A percentile compares a stretch with the other conserved stretches of the same genome.
Conservation (phyloP, 441 rosid species). For the Pelargonium fulgidum region DNA sequence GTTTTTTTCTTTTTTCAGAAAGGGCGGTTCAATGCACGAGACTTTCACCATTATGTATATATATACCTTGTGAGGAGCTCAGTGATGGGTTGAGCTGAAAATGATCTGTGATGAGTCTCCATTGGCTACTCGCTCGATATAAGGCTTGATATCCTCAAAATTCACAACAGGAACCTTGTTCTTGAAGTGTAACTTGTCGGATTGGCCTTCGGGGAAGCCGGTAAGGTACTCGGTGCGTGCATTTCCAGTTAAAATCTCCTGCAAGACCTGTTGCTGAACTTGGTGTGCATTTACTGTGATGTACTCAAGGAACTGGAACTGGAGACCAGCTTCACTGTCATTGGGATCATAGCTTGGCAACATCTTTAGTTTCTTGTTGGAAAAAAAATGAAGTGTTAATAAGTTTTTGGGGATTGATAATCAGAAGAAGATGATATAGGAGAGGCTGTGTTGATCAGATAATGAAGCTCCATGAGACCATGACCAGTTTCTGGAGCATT, state of each 20-base stretch:
- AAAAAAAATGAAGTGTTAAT: too few species aligned
- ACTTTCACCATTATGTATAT: too few species aligned
- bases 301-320: constrained; percentile 56
- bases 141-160: constrained; percentile 65
- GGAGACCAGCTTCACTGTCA: constrained; percentile 57
- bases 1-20: too few species aligned
- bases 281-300: constrained; percentile 53
- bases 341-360: constrained; percentile 59
- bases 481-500: too few species aligned
- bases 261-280: constrained; percentile 47
- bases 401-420: too few species aligned
- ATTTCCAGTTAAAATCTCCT: constrained; percentile 47
- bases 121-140: constrained; percentile 58
- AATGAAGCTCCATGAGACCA: too few species aligned
- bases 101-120: constrained; percentile 62
- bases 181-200: constrained; percentile 44
- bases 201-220: constrained; percentile 36
- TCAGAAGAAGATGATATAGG: too few species aligned
- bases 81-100: constrained; percentile 65
- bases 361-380: too few species aligned
- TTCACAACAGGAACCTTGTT: constrained; percentile 61
- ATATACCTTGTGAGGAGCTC: constrained; percentile 83
- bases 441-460: too few species aligned
- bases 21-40: neutral
- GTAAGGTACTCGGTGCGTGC: constrained; percentile 53